Evolutionary conservation across 768 basidiomycete species (phyloP), one percentile per base, ranked within the genome.

Genomic region (Scleroderma citrinum): DNA sequence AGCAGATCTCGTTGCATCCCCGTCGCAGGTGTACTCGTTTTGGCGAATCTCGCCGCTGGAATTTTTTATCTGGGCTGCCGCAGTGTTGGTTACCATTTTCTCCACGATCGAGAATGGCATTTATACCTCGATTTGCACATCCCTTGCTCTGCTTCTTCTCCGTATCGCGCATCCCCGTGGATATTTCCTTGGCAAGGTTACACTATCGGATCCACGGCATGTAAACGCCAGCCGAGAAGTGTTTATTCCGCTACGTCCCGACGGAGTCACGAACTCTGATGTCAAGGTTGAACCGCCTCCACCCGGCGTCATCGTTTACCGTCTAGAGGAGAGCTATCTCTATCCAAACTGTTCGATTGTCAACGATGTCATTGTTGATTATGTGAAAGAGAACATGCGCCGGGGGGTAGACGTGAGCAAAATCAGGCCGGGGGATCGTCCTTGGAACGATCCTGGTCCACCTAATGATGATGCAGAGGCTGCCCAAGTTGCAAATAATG

Each of bases 31-130:
- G 14, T 97, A 86, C 69, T 76, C 78, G 2, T 99, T 84, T 75
- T 99, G 96, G 96, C 82, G 90, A 24, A 83, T 95, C 20, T 89
- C 88, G 0, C 96, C 96, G 0, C 70, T 97, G 44, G 96, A 99
- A 61, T 93, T 89, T 69, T 29, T 93, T 57, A 93, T 95, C 60
- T 95, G 87, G 82, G 59, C 71, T 21, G 92, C 90, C 1, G 87
- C 89, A 16, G 93, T 95, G 17, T 69, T 95, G 37, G 83, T 92
- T 57, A 93, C 92, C 8, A 67, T 99, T 41, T 98, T 98, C 73
- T 83, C 88, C n/a, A 80, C 82, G 19, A 94, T 98, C 58, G 96
- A 98, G 67, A 76, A 92, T 48, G 94, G 94, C 20, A 91, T 93
- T 59, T 93, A 93, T 66, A 80, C 83, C 46, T 91, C 93, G 11